Evolutionary conservation across 1,139 yeast species (phyloP).

Genomic region (Petasospora rhodanensis): DNA sequence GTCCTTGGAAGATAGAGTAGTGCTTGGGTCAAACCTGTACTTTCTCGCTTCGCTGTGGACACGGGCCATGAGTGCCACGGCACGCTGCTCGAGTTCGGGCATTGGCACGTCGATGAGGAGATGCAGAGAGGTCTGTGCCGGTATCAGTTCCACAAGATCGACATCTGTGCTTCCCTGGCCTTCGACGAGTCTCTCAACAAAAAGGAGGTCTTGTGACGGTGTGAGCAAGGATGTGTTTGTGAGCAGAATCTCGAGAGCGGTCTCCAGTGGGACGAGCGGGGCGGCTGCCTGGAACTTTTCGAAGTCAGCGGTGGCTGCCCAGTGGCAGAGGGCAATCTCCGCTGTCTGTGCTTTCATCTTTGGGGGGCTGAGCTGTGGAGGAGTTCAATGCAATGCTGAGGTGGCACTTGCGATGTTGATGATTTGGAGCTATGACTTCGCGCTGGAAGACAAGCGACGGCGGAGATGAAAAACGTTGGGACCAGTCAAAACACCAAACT

Average conservation of each 20-base stretch:
- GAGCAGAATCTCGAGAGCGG: conserved; percentile 8
- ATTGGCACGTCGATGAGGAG: conserved; percentile 4
- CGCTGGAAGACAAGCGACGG: no score
- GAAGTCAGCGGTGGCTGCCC: conserved; percentile 3
- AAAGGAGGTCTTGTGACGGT: conserved; percentile 6
- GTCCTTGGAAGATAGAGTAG: neutral
- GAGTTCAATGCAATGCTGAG: no score
- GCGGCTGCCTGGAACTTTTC: conserved; percentile 1
- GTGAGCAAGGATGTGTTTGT: conserved; percentile 11
- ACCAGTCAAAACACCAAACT: no score
- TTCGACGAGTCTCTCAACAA: conserved; percentile 1
- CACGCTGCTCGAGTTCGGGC: conserved; percentile 4
- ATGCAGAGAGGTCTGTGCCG: conserved; percentile 2
- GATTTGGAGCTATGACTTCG: no score
- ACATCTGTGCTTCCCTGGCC: neutral
- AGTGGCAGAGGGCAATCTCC: conserved; percentile 4
- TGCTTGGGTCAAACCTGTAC: conserved; percentile 4
- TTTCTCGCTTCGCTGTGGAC: neutral
- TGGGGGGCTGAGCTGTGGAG: no score
- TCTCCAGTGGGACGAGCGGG: neutral
- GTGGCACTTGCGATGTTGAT: no score
- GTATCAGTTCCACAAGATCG: conserved; percentile 3
- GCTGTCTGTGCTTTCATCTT: conserved; percentile 3
- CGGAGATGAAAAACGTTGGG: no score
- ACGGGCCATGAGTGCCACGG: conserved; percentile 1